Evolutionary conservation across 768 basidiomycete species (phyloP), one percentile per base, ranked within the genome.

Genomic region (Baorangia bicolor): DNA sequence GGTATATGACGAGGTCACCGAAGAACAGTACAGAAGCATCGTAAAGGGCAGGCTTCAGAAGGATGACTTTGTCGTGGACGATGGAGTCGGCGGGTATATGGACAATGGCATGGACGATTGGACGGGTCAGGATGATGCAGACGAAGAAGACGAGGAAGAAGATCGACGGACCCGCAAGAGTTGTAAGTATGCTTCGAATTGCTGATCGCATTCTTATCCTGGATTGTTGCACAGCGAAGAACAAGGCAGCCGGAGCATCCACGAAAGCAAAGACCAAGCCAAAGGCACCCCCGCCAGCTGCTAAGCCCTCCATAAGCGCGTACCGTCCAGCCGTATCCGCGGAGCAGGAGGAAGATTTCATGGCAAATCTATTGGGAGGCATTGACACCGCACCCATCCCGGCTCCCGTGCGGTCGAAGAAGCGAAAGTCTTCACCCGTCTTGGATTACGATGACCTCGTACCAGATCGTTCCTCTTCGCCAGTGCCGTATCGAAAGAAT

Each of bases 31-130:
- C 71, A 83, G 81, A 61, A 77, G 80, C 20, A 89, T 99, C 52
- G 97, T 99, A 5, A 82, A 81, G 52, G 85, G 86, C 1, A 80
- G 97, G 18, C 78, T 97, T 8, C 86, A 90, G 56, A 77, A 78
- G 61, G 94, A 98, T 60, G 97, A 99, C 70, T 99, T 99, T 58
- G 92, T 98, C 20, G 87, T 90, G 35, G 97, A 98, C 65, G 97
- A 98, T 74, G 94, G 94, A 27, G 82, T 88, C 0, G 81, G 78
- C 14, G 97, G 93, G 6, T 98, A 99, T 64, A 86, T 88, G 69
- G 97, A 99, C 75, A 92, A 97, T 67, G 97, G 97, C 5, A 87
- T 94, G 86, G 97, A 98, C 55, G 94, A 96, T 65, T 98, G 92
- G 88, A 83, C 81, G 31, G 81, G 79, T 27, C 81, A 76, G 10